Evolutionary conservation across 139 green algal species (phyloP), one percentile per base, ranked within the genome.

Genomic region (Volvox reticuliferus): DNA sequence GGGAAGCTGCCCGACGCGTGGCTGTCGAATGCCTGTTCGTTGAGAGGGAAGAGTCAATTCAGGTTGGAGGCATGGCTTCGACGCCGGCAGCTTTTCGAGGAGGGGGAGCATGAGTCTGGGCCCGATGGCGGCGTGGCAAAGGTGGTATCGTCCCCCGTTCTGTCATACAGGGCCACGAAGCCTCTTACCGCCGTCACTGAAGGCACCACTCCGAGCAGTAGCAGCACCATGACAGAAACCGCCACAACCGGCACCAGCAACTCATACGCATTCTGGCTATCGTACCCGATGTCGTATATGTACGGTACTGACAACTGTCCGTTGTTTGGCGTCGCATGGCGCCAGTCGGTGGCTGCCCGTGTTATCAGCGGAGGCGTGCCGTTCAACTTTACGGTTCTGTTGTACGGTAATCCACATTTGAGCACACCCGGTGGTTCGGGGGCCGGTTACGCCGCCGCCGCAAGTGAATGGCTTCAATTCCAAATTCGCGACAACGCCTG

Each of bases 351-450:
- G 22, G 85, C 85, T 0, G 71, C 33, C 12, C 33, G 33, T 35
- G 82, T 65, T 22, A 65, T 20, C 67, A 81, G 30, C 19, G 17
- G 2, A 30, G 33, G 1, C 50, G 19, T 5, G 2, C 17, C 86
- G 19, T 90, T 77, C 50, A 61, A 61, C 1, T 90, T 82, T n/a
- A 44, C 36, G 21, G n/a, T 90, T 6, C 71, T 90, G 19, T 33
- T 90, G 71, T 90, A 90, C 73, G 86, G 73, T 69, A 90, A 90
- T 67, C 44, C 86, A 32, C 86, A n/a, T 6, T 75, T 90, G 71
- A 9, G 1, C 0, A 63, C 71, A 22, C 73, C 86, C 6, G 50
- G 71, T 14, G 86, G 5, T 2, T 20, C 24, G 36, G 18, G 5
- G 14, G n/a, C 44, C 2, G 50, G 69, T 22, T 81, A 82, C 36